Base-by-base conservation (phyloP, 441 rosid species). In the Hypseocharis bilobata region DNA sequence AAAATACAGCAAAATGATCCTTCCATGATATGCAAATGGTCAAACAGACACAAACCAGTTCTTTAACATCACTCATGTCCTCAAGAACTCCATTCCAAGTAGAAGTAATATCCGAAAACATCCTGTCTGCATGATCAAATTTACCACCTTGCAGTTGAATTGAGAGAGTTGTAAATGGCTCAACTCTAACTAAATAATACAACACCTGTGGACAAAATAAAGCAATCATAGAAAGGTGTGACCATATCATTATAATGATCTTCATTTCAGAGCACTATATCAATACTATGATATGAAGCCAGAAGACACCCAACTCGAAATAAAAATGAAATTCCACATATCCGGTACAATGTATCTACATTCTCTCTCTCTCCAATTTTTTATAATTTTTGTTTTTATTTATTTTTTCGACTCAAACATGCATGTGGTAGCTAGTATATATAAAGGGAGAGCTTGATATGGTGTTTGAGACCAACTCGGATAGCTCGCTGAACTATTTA, bases 31-130 rank as follows among this genome's bases (percentile, higher is more conserved):
- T 52, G 22, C 29, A 2, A 10, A 54, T 36, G 56, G 66, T 61
- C 49, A 75, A 68, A 72, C 28, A 63, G 63, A 78, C 57, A 69
- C 86, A 60, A 81, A 95, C 99, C 96, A 95, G 77, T 82, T 95
- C 99, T 81, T 95, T 95, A 72, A 95, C 96, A 78, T 95, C 98
- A 78, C 98, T 95, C 96, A 88, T 95, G 78, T 95, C 99, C 77
- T 95, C 97, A n/a, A 87, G 80, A 73, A 95, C 87, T 64, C 99
- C 98, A 80, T 92, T 82, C 99, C 99, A 95, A 44, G 99, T 89
- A 74, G 86, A 88, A 76, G 87, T 78, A 74, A 95, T 68, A 72
- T 95, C 98, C 38, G 81, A 92, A 86, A 95, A 95, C 99, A 95
- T 80, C 74, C 98, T 79, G 70, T 95, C 98, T 68, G 98, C 99